A percentile compares a stretch with the other conserved stretches of the same genome.
Evolutionary conservation across 129 eudicot genomes (phyloP).

Genomic region (Artemisia tridentata): DNA sequence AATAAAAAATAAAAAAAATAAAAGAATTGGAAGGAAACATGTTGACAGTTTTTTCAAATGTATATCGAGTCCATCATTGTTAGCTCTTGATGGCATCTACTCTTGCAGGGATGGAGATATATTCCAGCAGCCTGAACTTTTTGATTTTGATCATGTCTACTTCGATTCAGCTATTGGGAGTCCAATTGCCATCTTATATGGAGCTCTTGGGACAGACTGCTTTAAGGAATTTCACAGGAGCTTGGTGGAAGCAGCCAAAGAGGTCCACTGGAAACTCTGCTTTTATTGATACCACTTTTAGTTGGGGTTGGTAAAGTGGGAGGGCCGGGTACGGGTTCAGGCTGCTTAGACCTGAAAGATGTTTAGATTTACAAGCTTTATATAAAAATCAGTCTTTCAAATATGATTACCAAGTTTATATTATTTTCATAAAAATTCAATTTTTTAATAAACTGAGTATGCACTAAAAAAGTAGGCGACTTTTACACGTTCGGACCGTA

Average conservation of each 20-base stretch:
- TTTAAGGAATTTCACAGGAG: constrained; percentile 65
- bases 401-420: not conserved
- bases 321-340: not conserved
- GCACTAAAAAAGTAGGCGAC: no score
- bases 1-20: not conserved
- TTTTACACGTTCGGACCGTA: not conserved
- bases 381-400: not conserved
- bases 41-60: not conserved
- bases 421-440: not conserved
- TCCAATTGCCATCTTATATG: constrained; percentile 83
- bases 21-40: not conserved
- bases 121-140: constrained; percentile 92
- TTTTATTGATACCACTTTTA: not conserved
- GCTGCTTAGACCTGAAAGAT: not conserved
- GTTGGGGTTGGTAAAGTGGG: not conserved
- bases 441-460: not conserved
- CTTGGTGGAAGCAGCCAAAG: constrained; percentile 75
- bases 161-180: constrained; percentile 66
- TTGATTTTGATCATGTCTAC: constrained; percentile 87
- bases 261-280: constrained; percentile 43
- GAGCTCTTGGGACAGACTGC: constrained; percentile 92
- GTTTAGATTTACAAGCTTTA: not conserved
- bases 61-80: not conserved
- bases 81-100: constrained; percentile 19
- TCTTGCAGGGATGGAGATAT: constrained; percentile 50